Conservation (phyloP, 2,329 filamentous ascomycete species). For the Mycogone perniciosa region DNA sequence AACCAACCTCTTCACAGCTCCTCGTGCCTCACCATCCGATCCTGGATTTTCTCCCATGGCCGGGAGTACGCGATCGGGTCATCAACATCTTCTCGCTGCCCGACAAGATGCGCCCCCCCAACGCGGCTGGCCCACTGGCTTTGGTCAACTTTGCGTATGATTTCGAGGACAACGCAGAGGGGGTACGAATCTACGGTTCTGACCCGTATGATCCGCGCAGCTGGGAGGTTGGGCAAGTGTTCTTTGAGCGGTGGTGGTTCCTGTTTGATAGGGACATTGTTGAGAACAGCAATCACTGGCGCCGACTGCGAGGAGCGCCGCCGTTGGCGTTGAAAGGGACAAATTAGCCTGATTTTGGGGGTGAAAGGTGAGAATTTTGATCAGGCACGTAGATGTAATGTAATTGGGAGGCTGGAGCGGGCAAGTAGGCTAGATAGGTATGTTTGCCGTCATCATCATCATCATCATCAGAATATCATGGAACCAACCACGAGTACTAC, state of each 20-base stretch:
- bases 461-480: no score
- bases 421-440: no score
- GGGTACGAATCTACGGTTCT: slow-evolving; percentile 41
- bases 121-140: slow-evolving; percentile 39
- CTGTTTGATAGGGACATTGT: slow-evolving; percentile 48
- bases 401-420: no score
- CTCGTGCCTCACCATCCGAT: slow-evolving; percentile 50
- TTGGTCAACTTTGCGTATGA: slow-evolving; percentile 50
- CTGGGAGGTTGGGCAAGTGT: slow-evolving; percentile 54
- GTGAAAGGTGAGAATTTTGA: background rate
- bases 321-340: slow-evolving; percentile 17
- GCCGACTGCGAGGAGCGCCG: slow-evolving; percentile 39
- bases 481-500: no score
- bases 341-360: background rate
- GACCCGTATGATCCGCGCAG: slow-evolving; percentile 42
- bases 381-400: background rate
- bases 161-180: slow-evolving; percentile 49
- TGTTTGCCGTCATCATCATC: no score
- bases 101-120: slow-evolving; percentile 39
- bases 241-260: slow-evolving; percentile 57
- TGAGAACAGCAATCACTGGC: slow-evolving; percentile 47
- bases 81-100: slow-evolving; percentile 47
- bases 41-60: slow-evolving; percentile 54
- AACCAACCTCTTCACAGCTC: slow-evolving; percentile 44
- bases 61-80: slow-evolving; percentile 44